Conservation (phyloP, 768 basidiomycete genomes). For the Naganishia onofrii region DNA sequence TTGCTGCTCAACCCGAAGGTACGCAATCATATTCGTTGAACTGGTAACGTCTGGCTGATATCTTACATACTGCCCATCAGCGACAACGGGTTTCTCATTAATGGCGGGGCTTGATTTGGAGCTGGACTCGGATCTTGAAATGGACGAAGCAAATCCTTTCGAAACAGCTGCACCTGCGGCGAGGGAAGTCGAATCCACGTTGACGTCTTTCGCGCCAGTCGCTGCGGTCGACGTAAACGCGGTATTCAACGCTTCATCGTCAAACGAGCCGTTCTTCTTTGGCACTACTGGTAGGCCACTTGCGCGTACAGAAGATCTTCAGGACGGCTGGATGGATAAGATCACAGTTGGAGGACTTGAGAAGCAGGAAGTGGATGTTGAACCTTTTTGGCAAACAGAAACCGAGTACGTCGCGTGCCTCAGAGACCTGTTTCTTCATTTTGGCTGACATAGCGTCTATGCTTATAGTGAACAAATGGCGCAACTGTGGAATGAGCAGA, state of each 20-base stretch:
- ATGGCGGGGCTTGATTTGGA: constrained; percentile 39
- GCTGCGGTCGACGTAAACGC: constrained; percentile 7
- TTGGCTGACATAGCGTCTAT: constrained; percentile 1
- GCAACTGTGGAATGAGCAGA: constrained; percentile 48
- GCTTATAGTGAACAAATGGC: constrained; percentile 44
- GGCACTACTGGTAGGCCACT: constrained; percentile 16
- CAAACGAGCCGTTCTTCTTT: constrained; percentile 20
- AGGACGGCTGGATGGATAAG: constrained; percentile 20
- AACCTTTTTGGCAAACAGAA: constrained; percentile 37
- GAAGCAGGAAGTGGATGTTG: constrained; percentile 31
- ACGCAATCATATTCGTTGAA: not conserved
- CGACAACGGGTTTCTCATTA: constrained; percentile 43
- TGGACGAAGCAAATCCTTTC: constrained; percentile 38
- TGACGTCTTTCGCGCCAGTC: constrained; percentile 3
- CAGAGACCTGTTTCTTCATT: not conserved
- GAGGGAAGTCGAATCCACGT: not conserved
- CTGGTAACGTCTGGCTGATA: not conserved
- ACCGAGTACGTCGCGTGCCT: constrained; percentile 36
- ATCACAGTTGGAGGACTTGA: constrained; percentile 24
- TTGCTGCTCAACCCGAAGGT: constrained; percentile 33
- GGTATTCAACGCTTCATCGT: constrained; percentile 19
- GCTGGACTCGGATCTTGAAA: constrained; percentile 46
- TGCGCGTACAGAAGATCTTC: constrained; percentile 4
- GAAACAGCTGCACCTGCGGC: not conserved
- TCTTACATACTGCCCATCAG: not conserved